A percentile compares a stretch with the other conserved stretches of the same genome.
Evolutionary conservation across 2,329 filamentous ascomycete species (phyloP).

Genomic region (Kalaharituber pfeilii): DNA sequence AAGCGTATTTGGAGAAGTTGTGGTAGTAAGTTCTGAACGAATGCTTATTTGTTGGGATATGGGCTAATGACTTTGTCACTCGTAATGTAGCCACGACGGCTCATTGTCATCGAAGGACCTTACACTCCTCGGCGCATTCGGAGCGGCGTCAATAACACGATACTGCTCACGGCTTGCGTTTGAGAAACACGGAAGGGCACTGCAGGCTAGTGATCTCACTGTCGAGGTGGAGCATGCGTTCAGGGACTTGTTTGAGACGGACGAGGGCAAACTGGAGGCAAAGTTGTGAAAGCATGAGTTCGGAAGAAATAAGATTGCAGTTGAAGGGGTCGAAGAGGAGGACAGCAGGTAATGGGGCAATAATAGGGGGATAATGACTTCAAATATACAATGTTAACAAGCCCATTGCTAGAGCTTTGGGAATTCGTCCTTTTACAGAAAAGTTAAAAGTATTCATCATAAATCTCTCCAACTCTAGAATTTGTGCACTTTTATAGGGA

Average conservation of each 20-base stretch:
- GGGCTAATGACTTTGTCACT: conserved; percentile 23
- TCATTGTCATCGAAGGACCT: conserved; percentile 43
- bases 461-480: no score
- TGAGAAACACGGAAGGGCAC: conserved; percentile 61
- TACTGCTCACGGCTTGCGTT: conserved; percentile 83
- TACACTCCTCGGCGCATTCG: conserved; percentile 64
- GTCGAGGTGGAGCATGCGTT: conserved; percentile 78
- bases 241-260: conserved; percentile 59
- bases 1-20: conserved; percentile 65
- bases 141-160: conserved; percentile 70
- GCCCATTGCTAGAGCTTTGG: no score
- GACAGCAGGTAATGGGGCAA: background rate
- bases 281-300: conserved; percentile 6
- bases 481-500: no score
- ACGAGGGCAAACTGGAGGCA: conserved; percentile 31
- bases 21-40: conserved; percentile 40
- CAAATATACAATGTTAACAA: no score
- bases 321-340: conserved; percentile 19
- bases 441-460: no score
- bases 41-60: conserved; percentile 25
- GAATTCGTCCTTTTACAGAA: no score
- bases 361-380: no score
- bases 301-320: conserved; percentile 20
- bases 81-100: conserved; percentile 25
- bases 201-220: conserved; percentile 87